Percentiles rank a stretch among this genome's conserved stretches.
Conservation (phyloP, 805 yeast genomes). For the Sugiyamaella smithiae region DNA sequence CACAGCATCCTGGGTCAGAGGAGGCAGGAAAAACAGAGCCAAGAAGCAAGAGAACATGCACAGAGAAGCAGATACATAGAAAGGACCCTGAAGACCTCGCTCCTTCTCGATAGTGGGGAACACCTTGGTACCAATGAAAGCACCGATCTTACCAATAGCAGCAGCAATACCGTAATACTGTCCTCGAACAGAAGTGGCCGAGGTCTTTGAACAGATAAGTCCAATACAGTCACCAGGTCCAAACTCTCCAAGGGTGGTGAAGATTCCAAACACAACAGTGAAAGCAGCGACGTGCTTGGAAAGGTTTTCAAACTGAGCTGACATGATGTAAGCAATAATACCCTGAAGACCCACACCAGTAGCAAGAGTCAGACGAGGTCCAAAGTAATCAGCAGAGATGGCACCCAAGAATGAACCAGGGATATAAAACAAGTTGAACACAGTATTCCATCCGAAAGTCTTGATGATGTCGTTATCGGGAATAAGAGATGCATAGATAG, state of each 20-base stretch:
- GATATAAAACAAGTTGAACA: constrained; percentile 79
- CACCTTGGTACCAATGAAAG: constrained; percentile 83
- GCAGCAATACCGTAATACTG: constrained; percentile 90
- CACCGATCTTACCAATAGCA: constrained; percentile 89
- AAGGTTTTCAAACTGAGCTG: constrained; percentile 60
- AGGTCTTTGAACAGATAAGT: constrained; percentile 78
- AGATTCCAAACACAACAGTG: constrained; percentile 84
- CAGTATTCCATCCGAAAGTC: constrained; percentile 90
- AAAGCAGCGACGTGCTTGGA: constrained; percentile 68
- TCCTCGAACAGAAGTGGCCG: constrained; percentile 86
- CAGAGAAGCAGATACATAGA: constrained; percentile 75
- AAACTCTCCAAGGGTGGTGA: constrained; percentile 83
- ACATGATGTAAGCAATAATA: constrained; percentile 77
- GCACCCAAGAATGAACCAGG: constrained; percentile 93
- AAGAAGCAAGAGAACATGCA: constrained; percentile 69
- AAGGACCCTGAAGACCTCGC: constrained; percentile 67
- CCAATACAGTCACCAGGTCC: constrained; percentile 96
- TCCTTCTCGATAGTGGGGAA: constrained; percentile 75
- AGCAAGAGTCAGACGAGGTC: constrained; percentile 80
- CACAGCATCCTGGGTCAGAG: constrained; percentile 80
- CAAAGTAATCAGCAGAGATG: constrained; percentile 75
- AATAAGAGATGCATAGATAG: constrained; percentile 60
- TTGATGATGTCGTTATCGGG: constrained; percentile 61
- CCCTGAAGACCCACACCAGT: constrained; percentile 73
- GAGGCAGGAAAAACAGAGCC: constrained; percentile 70